Evolutionary conservation across 495 filamentous ascomycete genomes (phyloP), one percentile per base, ranked within the genome.

Genomic region (Penicillium pulvis): DNA sequence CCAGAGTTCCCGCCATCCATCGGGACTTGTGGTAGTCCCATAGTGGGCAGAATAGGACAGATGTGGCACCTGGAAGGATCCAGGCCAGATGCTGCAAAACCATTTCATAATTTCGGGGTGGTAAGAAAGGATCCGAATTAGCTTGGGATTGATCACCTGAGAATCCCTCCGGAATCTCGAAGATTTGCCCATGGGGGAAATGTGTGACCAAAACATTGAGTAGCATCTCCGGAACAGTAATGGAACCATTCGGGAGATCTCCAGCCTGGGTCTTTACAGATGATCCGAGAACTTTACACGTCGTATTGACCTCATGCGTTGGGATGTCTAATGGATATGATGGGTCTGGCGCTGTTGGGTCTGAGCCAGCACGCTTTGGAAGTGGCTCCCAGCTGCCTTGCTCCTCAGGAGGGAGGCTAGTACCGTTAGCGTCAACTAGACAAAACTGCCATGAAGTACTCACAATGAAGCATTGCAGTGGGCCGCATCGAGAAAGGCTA

Each of bases 1-100:
- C 71, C 5, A 90, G 67, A 0, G 76, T 76, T 3, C 83, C 85
- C 0, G 85, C 77, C 68, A 84, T 85, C 86, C 87, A 90, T 31
- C 83, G 71, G 6, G 83, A 80, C 53, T 80, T 76, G 41, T 82
- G 79, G 47, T 80, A 78, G 59, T 87, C 82, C 81, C 85, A 89
- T 4, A 90, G 64, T 0, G 87, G 86, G 35, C 85, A 71, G 59
- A 86, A 83, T 10, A 83, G 72, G 6, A 85, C 66, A 45, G 76
- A 84, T 43, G 77, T 75, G 4, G 84, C 83, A n/a, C 72, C 72
- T 7, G 84, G 79, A 51, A 87, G 71, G 10, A 57, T 51, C 8
- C 58, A 44, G 0, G 55, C 20, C 8, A 75, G 58, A 1, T 58
- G 55, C 20, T 28, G 30, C 17, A 55, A 33, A 3, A 61, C 31